A percentile compares a stretch with the other conserved stretches of the same genome.
Conservation (phyloP, 2,329 filamentous ascomycete genomes). For the Pyricularia sp. region DNA sequence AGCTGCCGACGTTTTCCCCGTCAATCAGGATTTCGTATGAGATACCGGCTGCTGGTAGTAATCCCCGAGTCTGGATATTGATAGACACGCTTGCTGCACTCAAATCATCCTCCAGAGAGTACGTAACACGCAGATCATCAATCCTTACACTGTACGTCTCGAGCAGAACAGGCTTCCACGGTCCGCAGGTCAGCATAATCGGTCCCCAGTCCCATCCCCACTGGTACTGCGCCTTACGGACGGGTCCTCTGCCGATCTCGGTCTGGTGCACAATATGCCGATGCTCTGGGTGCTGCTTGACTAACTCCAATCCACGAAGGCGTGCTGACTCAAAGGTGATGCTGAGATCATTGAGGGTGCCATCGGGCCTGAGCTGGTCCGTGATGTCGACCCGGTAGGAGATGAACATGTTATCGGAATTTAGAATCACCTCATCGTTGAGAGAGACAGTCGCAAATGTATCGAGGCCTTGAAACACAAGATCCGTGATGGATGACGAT, state of each 20-base stretch:
- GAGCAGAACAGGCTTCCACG: conserved; percentile 53
- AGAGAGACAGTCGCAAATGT: conserved; percentile 47
- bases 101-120: neutral
- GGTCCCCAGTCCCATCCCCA: conserved; percentile 66
- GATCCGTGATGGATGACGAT: conserved; percentile 22
- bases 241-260: conserved; percentile 11
- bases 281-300: conserved; percentile 9
- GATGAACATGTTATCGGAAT: conserved; percentile 52
- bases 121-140: conserved; percentile 12
- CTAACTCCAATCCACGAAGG: conserved; percentile 9
- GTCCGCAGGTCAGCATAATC: conserved; percentile 46
- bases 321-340: conserved; percentile 43
- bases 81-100: neutral
- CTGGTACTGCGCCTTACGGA: conserved; percentile 56
- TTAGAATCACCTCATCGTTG: conserved; percentile 38
- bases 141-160: conserved; percentile 49
- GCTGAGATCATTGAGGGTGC: conserved; percentile 30
- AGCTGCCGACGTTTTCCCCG: neutral
- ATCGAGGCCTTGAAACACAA: conserved; percentile 52
- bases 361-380: conserved; percentile 2
- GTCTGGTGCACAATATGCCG: conserved; percentile 7
- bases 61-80: neutral
- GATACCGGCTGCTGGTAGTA: neutral
- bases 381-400: conserved; percentile 41
- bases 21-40: neutral